Evolutionary conservation across 257 asterid species (phyloP), one percentile per base, ranked within the genome.

Genomic region (Solanum etuberosum): DNA sequence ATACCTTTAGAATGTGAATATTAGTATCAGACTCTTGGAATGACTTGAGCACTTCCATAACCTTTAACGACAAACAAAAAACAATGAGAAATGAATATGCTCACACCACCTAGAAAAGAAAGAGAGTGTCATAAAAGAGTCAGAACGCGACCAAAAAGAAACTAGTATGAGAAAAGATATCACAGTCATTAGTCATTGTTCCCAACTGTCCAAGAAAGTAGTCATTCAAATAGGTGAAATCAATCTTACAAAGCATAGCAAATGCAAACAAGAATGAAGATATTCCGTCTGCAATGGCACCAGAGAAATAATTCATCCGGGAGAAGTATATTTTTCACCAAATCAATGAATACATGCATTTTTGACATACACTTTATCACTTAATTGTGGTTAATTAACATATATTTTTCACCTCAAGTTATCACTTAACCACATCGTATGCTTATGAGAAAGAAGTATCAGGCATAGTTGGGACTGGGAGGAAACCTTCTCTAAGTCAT

Each of bases 41-140:
- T 72, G 98, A 94, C 96, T 92, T 91, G 16, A 96, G 98, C 82
- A 95, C 97, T 86, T 93, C 98, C 98, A 96, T 94, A 87, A 96
- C 98, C 99, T 96, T 35, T 70, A 74, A 54, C 43, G 4, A 73
- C 71, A 21, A 2, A 14, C 40, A 73, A 35, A 73, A 68, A 67
- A 7, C 0, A 3, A 9, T 11, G 18, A 73, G 51, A 73, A 73
- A 73, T 72, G 48, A 72, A 73, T 10, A 35, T 9, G 31, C 3
- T 5, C 31, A 35, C 20, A 21, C 57, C 57, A 48, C 57, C 57
- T 48, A 48, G 57, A 48, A 48, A 48, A 48, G 57, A 48, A 48
- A 48, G 21, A 48, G 57, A 48, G 57, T 0, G 21, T 48, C 57
- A 48, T 14, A 48, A 48, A 48, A 48, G 20, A 48, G 57, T 0